Base-by-base conservation (phyloP, 805 yeast species). In the Cyberlindnera mycetangii region DNA sequence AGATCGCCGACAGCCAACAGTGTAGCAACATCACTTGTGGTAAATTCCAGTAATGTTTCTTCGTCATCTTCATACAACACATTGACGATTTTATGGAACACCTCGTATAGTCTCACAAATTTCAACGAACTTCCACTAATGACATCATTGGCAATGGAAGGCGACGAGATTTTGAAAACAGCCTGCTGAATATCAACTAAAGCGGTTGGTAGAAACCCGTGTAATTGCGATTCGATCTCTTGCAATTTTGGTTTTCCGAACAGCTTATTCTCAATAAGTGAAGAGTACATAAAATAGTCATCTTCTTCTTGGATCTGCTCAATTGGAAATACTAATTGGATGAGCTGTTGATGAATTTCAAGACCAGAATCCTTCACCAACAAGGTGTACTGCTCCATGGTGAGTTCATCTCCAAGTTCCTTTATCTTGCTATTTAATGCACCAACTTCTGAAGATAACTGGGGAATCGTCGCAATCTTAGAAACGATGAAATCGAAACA, bases 281-380 rank as follows among this genome's bases (percentile, higher is more conserved):
- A 84, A 45, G 78, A 68, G 60, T 85, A 86, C 57, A 84, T 71
- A 18, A 78, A 73, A 24, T 77, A 78, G 42, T 84, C 75, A 21
- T 80, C 79, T 41, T 79, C 85, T 41, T 69, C 72, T 51, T 69
- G 63, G 8, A 72, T 67, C 25, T 70, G 67, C 18, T 66, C 72
- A 16, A 83, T 62, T 12, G 85, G 83, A 61, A 78, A 81, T n/a
- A 85, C 81, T 84, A 85, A 80, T 55, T 82, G 81, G 46, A 83
- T 69, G 39, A 85, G 62, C 56, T 83, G 85, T 58, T 72, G 78
- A 52, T 76, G 79, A 44, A 83, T 77, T n/a, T 67, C 68, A 25
- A 85, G 61, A 0, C 77, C 77, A 19, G 86, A 76, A 32, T 71
- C 75, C 15, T 67, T 64, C 32, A 85, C 63, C 14, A 84, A 62